Base-by-base conservation (phyloP, 2,329 filamentous ascomycete genomes). In the Claviceps sp. region DNA sequence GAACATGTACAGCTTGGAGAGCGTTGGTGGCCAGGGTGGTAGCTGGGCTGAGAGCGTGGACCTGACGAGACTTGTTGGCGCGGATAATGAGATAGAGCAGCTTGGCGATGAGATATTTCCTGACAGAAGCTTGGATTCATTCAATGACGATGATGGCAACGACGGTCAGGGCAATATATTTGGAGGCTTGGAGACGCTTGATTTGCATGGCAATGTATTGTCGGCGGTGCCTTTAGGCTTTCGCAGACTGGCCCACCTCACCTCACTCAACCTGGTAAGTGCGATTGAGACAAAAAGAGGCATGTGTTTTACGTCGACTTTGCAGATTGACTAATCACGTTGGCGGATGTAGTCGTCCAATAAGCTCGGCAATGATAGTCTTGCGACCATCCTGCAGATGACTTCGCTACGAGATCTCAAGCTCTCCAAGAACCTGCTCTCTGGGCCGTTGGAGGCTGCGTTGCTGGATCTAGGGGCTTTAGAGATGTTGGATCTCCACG, bases 1-100 rank as follows among this genome's bases (percentile, higher is more conserved):
- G 68, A 80, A 82, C 51, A 97, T 97, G 90, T 97, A 96, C 64
- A 86, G 89, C 59, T 73, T 87, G 17, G 82, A 89, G 50, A 76
- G 78, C 1, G 75, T 82, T 51, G 79, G 83, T 39, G 74, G 72
- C 13, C 71, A 77, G 22, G 80, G 77, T 38, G 78, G 82, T 11
- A 80, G 83, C 37, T 97, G 93, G 93, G 89, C 89, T 2, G 91
- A 97, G 66, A 85, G 86, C 53, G 88, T 97, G 11, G 91, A 97
- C 62, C 70, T 97, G 45, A 85, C 83, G 1, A 82, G 85, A 54
- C 82, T 97, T 48, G 80, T 93, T 56, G 89, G 86, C 5, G 89
- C 91, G 8, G 89, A 95, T 62, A 97, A 98, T 61, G 87, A 95
- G 61, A 67, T 98, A 47, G 81, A 87, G 60, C 72, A 74, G 36